Evolutionary conservation across 2,329 filamentous ascomycete species (phyloP).

Genomic region (Blastomyces parvus): DNA sequence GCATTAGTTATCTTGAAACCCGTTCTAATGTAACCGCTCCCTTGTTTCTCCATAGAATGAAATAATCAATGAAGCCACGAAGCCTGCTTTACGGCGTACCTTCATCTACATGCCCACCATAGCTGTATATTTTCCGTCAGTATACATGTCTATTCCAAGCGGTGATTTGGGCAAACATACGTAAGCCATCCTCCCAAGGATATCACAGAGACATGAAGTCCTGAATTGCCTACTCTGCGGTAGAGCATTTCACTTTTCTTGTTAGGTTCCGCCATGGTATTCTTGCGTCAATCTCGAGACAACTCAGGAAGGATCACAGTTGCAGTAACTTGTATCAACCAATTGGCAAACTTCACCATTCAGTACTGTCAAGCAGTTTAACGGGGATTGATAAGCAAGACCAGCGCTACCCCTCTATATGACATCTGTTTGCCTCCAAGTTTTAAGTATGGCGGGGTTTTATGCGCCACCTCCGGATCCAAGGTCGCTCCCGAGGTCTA

Average conservation of each 20-base stretch:
- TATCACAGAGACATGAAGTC: conserved; percentile 63
- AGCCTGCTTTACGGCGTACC: conserved; percentile 38
- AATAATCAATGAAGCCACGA: not conserved
- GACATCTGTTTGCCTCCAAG: too few relatives aligned
- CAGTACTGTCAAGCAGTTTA: not conserved
- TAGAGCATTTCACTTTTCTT: conserved; percentile 52
- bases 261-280: conserved; percentile 18
- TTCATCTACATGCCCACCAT: conserved; percentile 61
- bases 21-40: not conserved
- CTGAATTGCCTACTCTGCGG: conserved; percentile 60
- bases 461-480: too few relatives aligned
- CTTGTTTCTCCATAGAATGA: not conserved
- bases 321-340: not conserved
- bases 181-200: conserved; percentile 47
- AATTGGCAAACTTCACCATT: not conserved
- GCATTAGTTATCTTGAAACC: not conserved
- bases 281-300: not conserved
- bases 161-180: conserved; percentile 11
- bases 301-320: not conserved
- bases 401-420: too few relatives aligned
- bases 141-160: not conserved
- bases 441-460: too few relatives aligned
- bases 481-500: too few relatives aligned
- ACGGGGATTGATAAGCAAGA: not conserved
- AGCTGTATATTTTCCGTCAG: conserved; percentile 50